Evolutionary conservation across 2,329 filamentous ascomycete species (phyloP), one percentile per base, ranked within the genome.

Genomic region (Penicillium sp.): DNA sequence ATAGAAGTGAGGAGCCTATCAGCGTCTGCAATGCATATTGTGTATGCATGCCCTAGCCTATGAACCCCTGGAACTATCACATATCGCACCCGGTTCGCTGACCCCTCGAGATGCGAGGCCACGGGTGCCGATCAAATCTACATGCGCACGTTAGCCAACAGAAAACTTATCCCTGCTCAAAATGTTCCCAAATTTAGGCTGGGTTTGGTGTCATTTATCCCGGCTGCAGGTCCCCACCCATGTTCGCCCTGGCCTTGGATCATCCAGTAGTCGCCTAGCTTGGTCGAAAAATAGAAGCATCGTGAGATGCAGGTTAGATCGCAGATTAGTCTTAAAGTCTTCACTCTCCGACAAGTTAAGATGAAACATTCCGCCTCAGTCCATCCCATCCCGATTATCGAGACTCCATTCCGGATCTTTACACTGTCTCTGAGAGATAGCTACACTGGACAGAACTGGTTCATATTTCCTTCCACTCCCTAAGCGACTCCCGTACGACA

Each of bases 261-360:
- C 40, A 10, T 27, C 31, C 46, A 39, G 10, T 44, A 6, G 15
- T 25, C 32, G 27, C 25, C 28, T 20, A 47, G 13, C 40, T 37
- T 28, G 27, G 31, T 38, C 40, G 40, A 49, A 49, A 49, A 49
- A 49, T 49, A 49, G 46, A 49, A 49, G 41, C 46, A 44, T 39
- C 25, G 25, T 8, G 10, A 39, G 18, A 27, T 39, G 32, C 40
- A 39, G 40, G 38, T 25, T 42, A 42, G 46, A 42, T 39, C 41
- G 13, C 33, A 29, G 31, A 39, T 49, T 49, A 39, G 32, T 44
- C 41, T 41, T 40, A 44, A 49, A 49, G 40, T 32, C 40, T 23
- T 44, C 46, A 23, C 31, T 37, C 18, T 43, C 46, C 46, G 31
- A 44, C 12, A 39, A 39, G 12, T 40, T 24, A 38, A 38, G 39